A percentile compares a stretch with the other conserved stretches of the same genome.
These are phyloP conservation scores for Symbiodinium natans DNA, from an alignment of 73 alveolate species.

Conservation along the genomic window DNA sequence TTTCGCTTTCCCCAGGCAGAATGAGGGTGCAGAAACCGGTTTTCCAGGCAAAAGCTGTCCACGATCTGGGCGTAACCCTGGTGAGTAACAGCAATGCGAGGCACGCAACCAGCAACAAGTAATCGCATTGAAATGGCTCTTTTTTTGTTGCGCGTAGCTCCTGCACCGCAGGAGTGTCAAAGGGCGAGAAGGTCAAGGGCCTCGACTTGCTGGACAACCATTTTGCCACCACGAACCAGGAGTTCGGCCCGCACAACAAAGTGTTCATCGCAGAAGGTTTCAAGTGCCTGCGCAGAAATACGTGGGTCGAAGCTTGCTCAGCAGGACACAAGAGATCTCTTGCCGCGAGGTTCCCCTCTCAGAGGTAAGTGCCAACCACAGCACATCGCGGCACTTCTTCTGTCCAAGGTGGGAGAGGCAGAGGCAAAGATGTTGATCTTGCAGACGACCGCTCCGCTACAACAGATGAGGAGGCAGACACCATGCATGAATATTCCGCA, in stretches of 20 bases:
- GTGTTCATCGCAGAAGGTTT: too few species aligned
- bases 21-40: too few species aligned
- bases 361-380: too few species aligned
- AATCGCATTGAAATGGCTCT: neutral
- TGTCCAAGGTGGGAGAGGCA: neutral
- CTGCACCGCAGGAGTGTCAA: neutral
- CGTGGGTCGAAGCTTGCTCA: too few species aligned
- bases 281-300: too few species aligned
- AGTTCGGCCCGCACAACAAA: too few species aligned
- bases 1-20: too few species aligned
- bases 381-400: too few species aligned
- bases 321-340: neutral
- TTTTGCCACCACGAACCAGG: constrained; percentile 70
- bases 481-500: too few species aligned
- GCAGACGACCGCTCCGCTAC: neutral
- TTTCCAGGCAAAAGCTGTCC: too few species aligned
- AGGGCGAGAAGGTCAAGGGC: constrained; percentile 32
- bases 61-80: too few species aligned
- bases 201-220: constrained; percentile 45
- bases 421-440: neutral
- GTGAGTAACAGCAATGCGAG: too few species aligned
- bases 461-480: neutral
- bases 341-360: constrained; percentile 4
- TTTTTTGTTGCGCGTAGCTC: neutral
- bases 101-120: neutral